phyloP scores from a whole-genome alignment of 352 stramenopile genomes.

The Pythium monospermum region DNA sequence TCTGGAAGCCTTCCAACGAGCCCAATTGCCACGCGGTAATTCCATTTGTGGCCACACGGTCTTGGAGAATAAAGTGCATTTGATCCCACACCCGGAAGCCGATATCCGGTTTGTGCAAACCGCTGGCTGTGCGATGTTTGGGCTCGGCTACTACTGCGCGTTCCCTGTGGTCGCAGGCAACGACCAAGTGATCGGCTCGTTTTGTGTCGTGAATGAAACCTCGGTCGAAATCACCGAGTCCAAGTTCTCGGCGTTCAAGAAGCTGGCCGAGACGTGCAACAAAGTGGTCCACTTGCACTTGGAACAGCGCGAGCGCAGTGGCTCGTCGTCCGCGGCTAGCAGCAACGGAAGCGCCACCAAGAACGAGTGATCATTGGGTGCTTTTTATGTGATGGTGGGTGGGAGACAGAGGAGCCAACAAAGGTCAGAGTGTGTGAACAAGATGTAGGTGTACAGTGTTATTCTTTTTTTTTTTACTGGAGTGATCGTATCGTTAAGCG shows the following conservation, averaged over 20 bases:
- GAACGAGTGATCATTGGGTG: too few relatives aligned
- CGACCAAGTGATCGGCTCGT: slow-evolving; percentile 43
- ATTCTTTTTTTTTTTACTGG: too few relatives aligned
- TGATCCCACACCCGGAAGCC: slow-evolving; percentile 43
- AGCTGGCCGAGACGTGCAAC: slow-evolving; percentile 24
- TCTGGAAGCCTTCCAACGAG: slow-evolving; percentile 25
- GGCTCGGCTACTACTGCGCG: slow-evolving; percentile 59
- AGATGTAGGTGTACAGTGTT: too few relatives aligned
- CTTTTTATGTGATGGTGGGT: too few relatives aligned
- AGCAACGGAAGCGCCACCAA: background rate
- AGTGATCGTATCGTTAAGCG: too few relatives aligned
- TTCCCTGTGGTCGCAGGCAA: slow-evolving; percentile 42
- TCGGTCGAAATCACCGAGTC: slow-evolving; percentile 37
- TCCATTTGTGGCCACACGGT: slow-evolving; percentile 58
- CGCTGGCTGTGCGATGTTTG: slow-evolving; percentile 14
- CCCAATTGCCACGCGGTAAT: slow-evolving; percentile 39
- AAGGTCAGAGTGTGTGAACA: too few relatives aligned
- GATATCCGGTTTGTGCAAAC: slow-evolving; percentile 48
- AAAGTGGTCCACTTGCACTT: slow-evolving; percentile 12
- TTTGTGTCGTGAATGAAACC: slow-evolving; percentile 48
- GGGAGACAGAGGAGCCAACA: too few relatives aligned
- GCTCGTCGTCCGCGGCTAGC: background rate
- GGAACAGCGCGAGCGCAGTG: too few relatives aligned
- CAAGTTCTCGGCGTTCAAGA: slow-evolving; percentile 49
- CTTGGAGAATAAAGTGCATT: slow-evolving; percentile 37